Evolutionary conservation across 2,329 filamentous ascomycete genomes (phyloP).

Genomic region (Fusarium torreyae): DNA sequence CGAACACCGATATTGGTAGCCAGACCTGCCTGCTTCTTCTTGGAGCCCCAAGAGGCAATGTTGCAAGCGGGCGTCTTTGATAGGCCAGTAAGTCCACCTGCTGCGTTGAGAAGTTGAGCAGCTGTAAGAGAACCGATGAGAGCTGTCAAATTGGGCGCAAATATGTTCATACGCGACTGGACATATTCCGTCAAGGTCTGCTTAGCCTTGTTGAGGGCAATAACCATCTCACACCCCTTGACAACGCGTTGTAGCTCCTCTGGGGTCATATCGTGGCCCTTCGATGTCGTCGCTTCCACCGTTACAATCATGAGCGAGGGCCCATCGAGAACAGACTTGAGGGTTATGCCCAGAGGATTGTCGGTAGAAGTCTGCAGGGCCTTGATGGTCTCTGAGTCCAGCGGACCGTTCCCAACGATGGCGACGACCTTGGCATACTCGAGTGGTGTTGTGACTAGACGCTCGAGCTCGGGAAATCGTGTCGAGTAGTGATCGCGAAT

Average conservation of each 20-base stretch:
- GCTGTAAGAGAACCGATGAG: slow-evolving; percentile 94
- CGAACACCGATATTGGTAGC: slow-evolving; percentile 93
- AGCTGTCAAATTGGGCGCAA: slow-evolving; percentile 92
- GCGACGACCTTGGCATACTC: slow-evolving; percentile 97
- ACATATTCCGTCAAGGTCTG: slow-evolving; percentile 92
- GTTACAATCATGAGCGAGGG: slow-evolving; percentile 96
- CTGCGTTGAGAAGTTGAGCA: slow-evolving; percentile 95
- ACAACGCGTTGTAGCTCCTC: slow-evolving; percentile 81
- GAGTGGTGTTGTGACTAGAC: slow-evolving; percentile 89
- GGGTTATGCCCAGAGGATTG: slow-evolving; percentile 81
- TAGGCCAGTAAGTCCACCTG: slow-evolving; percentile 88
- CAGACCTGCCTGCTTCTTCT: slow-evolving; percentile 86
- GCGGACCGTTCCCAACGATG: slow-evolving; percentile 91
- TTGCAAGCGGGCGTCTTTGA: slow-evolving; percentile 96
- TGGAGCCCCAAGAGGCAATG: slow-evolving; percentile 89
- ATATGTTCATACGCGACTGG: slow-evolving; percentile 95
- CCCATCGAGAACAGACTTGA: slow-evolving; percentile 87
- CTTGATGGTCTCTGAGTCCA: slow-evolving; percentile 87
- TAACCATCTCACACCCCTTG: slow-evolving; percentile 86
- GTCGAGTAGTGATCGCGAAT: slow-evolving; percentile 96
- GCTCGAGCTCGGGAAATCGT: slow-evolving; percentile 93
- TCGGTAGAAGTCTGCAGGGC: slow-evolving; percentile 81
- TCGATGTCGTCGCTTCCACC: slow-evolving; percentile 91
- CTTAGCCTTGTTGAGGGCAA: slow-evolving; percentile 91
- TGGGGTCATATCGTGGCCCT: slow-evolving; percentile 82